Percentiles rank a stretch among this genome's conserved stretches.
These are phyloP conservation scores for Neurospora tetraspora DNA, from an alignment of 495 filamentous ascomycete species.

Conservation along the genomic window DNA sequence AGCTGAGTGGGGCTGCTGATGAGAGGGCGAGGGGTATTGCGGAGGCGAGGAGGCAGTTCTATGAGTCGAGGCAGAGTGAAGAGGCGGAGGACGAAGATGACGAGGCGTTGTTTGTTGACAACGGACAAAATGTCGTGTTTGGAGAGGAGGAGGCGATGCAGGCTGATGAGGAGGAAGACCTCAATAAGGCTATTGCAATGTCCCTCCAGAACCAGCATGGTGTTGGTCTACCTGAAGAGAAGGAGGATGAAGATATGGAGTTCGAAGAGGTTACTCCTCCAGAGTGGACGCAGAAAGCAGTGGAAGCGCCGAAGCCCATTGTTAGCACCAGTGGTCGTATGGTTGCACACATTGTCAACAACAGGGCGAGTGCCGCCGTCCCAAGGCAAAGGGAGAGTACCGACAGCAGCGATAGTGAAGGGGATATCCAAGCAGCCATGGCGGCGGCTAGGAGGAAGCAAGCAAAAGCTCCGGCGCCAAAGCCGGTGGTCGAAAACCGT, in stretches of 20 bases:
- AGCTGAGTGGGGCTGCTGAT: constrained; percentile 16
- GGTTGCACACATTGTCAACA: constrained; percentile 55
- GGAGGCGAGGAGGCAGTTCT: neutral
- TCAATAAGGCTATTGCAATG: constrained; percentile 72
- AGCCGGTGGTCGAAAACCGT: constrained; percentile 15
- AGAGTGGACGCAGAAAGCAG: constrained; percentile 45
- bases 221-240: constrained; percentile 19
- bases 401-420: constrained; percentile 49
- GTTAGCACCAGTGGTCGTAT: constrained; percentile 41
- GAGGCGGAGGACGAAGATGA: constrained; percentile 25
- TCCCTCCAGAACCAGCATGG: constrained; percentile 51
- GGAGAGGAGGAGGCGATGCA: constrained; percentile 47
- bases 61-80: neutral
- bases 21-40: constrained; percentile 9
- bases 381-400: constrained; percentile 32
- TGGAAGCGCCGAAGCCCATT: constrained; percentile 43
- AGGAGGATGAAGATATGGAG: constrained; percentile 33
- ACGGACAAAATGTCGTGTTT: constrained; percentile 21
- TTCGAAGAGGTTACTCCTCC: constrained; percentile 40
- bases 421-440: constrained; percentile 52
- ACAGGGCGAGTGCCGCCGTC: constrained; percentile 45
- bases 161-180: constrained; percentile 62
- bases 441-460: constrained; percentile 39
- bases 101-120: constrained; percentile 58
- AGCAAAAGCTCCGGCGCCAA: constrained; percentile 9